Evolutionary conservation across 441 rosid species (phyloP).

Genomic region (Rhodomyrtus psidioides): DNA sequence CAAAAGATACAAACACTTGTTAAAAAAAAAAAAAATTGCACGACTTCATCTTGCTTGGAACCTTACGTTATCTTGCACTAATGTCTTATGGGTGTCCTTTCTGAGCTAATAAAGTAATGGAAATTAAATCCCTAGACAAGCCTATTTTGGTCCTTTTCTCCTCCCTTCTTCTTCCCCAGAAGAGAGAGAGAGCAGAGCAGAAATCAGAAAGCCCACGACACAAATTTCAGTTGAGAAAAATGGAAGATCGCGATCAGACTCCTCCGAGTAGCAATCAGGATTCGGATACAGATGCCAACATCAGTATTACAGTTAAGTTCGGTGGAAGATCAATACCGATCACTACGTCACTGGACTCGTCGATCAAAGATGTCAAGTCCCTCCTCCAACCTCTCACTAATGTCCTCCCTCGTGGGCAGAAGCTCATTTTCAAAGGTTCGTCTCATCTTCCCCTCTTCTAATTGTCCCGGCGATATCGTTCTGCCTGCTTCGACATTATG

Average conservation of each 20-base stretch:
- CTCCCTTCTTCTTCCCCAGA: neutral
- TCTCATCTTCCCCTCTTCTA: neutral
- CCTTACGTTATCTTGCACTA: neutral
- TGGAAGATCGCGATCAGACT: neutral
- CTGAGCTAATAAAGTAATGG: neutral
- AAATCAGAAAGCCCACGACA: neutral
- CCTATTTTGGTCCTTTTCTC: neutral
- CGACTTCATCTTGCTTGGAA: neutral
- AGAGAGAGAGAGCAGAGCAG: neutral
- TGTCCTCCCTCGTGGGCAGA: constrained; percentile 92
- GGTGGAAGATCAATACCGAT: constrained; percentile 56
- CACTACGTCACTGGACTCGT: constrained; percentile 34
- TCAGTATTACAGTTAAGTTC: constrained; percentile 57
- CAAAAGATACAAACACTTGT: neutral
- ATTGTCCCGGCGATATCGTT: neutral
- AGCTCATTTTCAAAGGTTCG: constrained; percentile 79
- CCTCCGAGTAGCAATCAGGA: neutral
- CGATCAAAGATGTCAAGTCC: constrained; percentile 52
- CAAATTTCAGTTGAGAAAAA: neutral
- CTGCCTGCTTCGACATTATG: neutral
- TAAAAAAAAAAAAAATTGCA: neutral
- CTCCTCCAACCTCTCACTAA: constrained; percentile 80
- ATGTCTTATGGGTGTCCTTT: neutral
- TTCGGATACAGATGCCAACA: neutral
- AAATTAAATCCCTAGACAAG: neutral